These are phyloP conservation scores for Echinochloa phyllopogon DNA, from an alignment of 176 grass and related monocot species.

Conservation along the genomic window DNA sequence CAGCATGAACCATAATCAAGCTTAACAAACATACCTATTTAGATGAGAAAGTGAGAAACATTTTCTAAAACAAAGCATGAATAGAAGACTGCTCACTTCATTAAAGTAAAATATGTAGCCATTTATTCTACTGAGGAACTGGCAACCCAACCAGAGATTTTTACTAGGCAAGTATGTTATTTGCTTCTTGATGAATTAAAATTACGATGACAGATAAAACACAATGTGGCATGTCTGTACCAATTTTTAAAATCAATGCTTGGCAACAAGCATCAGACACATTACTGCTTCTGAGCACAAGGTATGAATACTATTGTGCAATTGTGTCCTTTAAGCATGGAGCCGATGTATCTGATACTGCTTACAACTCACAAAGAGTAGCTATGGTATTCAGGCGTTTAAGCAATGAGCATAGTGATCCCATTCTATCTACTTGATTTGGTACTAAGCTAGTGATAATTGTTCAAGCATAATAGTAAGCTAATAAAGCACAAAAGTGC, in stretches of 20 bases:
- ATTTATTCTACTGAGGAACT: neutral
- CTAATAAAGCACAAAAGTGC: neutral
- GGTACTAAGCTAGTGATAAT: neutral
- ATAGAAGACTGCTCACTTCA: neutral
- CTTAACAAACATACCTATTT: neutral
- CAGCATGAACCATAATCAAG: conserved; percentile 14
- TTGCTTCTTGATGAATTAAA: neutral
- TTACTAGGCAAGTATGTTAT: neutral
- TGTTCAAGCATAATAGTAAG: conserved; percentile 6
- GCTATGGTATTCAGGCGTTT: neutral
- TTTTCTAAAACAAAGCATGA: neutral
- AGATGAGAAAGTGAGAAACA: neutral
- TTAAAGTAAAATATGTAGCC: neutral
- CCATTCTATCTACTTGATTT: conserved; percentile 13
- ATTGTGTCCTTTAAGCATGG: neutral
- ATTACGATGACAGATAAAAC: neutral
- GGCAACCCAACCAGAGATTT: neutral
- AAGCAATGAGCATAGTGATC: conserved; percentile 5
- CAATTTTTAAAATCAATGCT: conserved; percentile 12
- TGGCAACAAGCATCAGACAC: neutral
- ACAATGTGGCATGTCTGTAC: neutral
- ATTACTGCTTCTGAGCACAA: conserved; percentile 3
- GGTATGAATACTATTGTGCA: neutral
- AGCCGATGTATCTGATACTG: neutral
- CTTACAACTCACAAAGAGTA: neutral